These are phyloP conservation scores for Schwanniomyces etchellsii DNA, from an alignment of 1,139 yeast species.

Conservation along the genomic window DNA sequence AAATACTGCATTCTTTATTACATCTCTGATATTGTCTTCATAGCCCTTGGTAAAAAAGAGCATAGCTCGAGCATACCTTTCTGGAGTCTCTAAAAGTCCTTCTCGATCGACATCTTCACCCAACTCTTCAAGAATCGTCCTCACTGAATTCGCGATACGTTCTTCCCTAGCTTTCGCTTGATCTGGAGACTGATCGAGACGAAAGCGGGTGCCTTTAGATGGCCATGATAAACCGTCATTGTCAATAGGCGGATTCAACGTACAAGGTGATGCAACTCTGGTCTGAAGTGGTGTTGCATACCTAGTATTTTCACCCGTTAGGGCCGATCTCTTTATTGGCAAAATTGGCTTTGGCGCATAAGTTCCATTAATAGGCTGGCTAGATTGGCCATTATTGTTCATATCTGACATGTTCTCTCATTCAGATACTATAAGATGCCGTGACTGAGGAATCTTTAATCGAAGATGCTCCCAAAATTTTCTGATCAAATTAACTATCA, in stretches of 20 bases:
- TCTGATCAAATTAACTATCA: too few relatives aligned
- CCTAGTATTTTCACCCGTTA: constrained; percentile 9
- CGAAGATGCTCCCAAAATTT: too few relatives aligned
- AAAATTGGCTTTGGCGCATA: constrained; percentile 17
- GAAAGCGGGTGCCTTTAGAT: constrained; percentile 71
- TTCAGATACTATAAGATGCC: too few relatives aligned
- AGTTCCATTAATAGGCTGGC: constrained; percentile 12
- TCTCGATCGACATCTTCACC: constrained; percentile 91
- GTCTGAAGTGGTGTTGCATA: constrained; percentile 55
- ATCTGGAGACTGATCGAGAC: constrained; percentile 62
- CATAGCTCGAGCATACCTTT: constrained; percentile 95
- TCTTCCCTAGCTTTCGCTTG: constrained; percentile 59
- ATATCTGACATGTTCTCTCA: too few relatives aligned
- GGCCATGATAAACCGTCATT: constrained; percentile 95
- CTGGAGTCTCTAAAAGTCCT: constrained; percentile 91
- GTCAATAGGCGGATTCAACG: constrained; percentile 80
- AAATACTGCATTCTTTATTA: constrained; percentile 89
- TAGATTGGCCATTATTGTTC: neutral
- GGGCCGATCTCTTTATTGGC: constrained; percentile 21
- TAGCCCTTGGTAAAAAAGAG: constrained; percentile 92
- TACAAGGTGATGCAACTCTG: constrained; percentile 78
- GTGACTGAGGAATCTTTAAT: too few relatives aligned
- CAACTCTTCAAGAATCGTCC: constrained; percentile 71
- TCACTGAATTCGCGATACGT: constrained; percentile 82
- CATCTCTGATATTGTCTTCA: constrained; percentile 86